Evolutionary conservation across 345 rosid genomes (phyloP).

Genomic region (Brassica nigra): DNA sequence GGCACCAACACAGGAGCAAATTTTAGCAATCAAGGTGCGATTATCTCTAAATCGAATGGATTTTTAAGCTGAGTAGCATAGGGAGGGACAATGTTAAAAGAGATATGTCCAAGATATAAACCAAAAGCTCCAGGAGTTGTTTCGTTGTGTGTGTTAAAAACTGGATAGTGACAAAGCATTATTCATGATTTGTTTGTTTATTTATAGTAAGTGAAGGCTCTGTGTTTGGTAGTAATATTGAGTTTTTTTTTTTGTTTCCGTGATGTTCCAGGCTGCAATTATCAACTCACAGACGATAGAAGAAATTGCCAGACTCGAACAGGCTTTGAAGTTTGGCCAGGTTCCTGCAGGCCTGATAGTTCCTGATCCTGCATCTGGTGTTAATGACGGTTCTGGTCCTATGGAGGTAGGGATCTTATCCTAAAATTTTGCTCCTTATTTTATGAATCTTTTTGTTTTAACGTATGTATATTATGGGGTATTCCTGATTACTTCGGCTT

Average conservation of each 20-base stretch:
- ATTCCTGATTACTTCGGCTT: not conserved
- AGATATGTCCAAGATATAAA: not conserved
- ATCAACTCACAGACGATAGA: slow-evolving; percentile 98
- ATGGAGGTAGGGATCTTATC: slow-evolving; percentile 55
- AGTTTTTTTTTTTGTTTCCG: slow-evolving; percentile 17
- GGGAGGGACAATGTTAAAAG: no score
- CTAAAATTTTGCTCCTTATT: not conserved
- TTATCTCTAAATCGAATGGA: not conserved
- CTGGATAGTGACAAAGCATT: not conserved
- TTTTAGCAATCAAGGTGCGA: slow-evolving; percentile 89
- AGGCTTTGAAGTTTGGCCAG: slow-evolving; percentile 94
- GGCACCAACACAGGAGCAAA: slow-evolving; percentile 94
- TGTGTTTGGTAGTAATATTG: slow-evolving; percentile 27
- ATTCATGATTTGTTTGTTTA: not conserved
- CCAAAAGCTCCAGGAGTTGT: not conserved
- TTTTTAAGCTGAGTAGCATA: no score
- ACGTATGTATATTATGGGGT: not conserved
- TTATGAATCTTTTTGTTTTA: not conserved
- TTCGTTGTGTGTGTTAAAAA: not conserved
- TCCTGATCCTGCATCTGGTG: slow-evolving; percentile 47
- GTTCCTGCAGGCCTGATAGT: slow-evolving; percentile 81
- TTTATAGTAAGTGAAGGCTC: not conserved
- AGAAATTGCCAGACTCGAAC: slow-evolving; percentile 98
- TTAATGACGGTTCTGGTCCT: slow-evolving; percentile 55
- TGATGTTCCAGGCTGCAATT: slow-evolving; percentile 86